Evolutionary conservation across 2,329 filamentous ascomycete genomes (phyloP), one percentile per base, ranked within the genome.

Genomic region (Fusarium torreyae): DNA sequence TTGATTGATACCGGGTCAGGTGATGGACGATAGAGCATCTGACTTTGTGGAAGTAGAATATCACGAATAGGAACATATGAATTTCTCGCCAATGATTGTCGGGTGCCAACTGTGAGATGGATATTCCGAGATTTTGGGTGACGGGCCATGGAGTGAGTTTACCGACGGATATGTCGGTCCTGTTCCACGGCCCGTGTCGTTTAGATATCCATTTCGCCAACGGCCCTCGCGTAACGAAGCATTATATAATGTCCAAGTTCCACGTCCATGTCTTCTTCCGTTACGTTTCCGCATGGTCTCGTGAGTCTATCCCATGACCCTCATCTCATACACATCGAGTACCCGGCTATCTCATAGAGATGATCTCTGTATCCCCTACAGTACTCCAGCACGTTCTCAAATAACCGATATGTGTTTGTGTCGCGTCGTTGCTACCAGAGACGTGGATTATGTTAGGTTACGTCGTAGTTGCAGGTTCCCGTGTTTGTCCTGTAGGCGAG

Each of bases 1-100:
- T 49, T 55, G 44, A 67, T 72, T 66, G 70, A 70, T 70, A 74
- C 63, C 61, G 64, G 49, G 50, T 60, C 54, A 49, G 57, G 53
- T 62, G 62, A 63, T 62, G 66, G 53, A 48, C 55, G 49, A 68
- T 74, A 69, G 59, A 74, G 42, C 62, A 70, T 64, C 57, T 70
- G 57, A 50, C 59, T 45, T 49, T 49, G 31, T 58, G 44, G 45
- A 48, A 63, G 57, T 68, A 66, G 53, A 63, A 64, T 50, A 68
- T 44, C 38, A 56, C 26, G 38, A 60, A 64, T 38, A 66, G 31
- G 52, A 49, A 68, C 63, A 70, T 62, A 40, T 66, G 15, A 26
- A 38, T 49, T 50, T 53, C 62, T 63, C 31, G 4, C 39, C 24
- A 53, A 33, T 8, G 6, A 31, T n/a, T 18, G 14, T 15, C 7